Conservation (phyloP, 306 rosid species). For the Mucuna pruriens region DNA sequence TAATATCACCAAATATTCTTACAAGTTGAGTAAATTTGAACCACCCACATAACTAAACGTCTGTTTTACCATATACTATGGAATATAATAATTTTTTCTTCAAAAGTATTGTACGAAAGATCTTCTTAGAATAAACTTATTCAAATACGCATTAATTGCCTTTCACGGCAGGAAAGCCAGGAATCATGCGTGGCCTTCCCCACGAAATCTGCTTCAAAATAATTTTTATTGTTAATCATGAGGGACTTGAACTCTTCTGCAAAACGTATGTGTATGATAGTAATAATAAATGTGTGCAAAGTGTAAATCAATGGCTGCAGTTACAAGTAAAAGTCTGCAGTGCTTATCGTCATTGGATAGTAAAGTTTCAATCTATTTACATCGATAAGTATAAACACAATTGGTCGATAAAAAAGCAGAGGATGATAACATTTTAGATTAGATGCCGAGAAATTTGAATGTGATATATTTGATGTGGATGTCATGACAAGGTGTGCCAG, state of each 20-base stretch:
- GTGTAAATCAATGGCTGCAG: background rate
- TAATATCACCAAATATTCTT: too few relatives aligned
- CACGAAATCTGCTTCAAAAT: background rate
- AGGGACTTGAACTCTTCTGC: background rate
- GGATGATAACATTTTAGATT: background rate
- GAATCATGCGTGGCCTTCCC: too few relatives aligned
- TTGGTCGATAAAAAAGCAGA: background rate
- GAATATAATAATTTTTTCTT: too few relatives aligned
- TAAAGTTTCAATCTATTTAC: background rate
- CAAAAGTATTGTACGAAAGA: too few relatives aligned
- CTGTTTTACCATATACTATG: too few relatives aligned
- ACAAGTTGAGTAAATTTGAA: too few relatives aligned
- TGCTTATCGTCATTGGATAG: background rate
- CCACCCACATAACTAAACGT: too few relatives aligned
- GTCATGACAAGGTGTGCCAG: background rate
- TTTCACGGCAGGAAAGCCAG: too few relatives aligned
- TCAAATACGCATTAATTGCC: too few relatives aligned
- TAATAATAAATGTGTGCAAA: background rate
- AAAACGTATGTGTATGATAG: background rate
- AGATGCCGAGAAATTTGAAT: background rate
- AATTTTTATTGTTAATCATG: background rate
- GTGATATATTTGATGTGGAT: background rate
- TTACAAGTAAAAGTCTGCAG: background rate
- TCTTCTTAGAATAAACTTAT: too few relatives aligned
- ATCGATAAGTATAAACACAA: background rate